Base-by-base conservation (phyloP, 192 early-diverging fungal genomes). In the Coemansia sp. region DNA sequence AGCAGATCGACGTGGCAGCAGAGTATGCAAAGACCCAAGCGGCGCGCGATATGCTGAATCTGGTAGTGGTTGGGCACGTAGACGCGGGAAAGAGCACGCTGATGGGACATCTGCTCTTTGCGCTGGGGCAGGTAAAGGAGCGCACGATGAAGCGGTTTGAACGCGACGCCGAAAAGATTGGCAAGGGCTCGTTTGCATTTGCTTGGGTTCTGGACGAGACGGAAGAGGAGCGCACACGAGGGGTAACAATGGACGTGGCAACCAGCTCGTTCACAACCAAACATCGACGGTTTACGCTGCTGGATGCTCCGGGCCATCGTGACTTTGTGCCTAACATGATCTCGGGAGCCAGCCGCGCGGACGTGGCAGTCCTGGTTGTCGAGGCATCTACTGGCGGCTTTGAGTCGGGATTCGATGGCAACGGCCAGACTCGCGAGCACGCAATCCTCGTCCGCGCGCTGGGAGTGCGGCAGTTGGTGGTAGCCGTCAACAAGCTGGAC, bases 321-420 rank as follows among this genome's bases (percentile, higher is more conserved):
- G 97, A 99, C 80, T 99, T 99, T 78, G 90, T 99, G 57, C 96
- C 97, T n/a, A 95, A 96, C 72, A 98, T 99, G 96, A 97, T 99
- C 66, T 90, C 90, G 2, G 97, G 97, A 5, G 93, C 97, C 5
- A 72, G 78, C 14, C 76, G 93, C 83, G 97, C 97, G 0, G 97
- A 99, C 86, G 95, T 90, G 17, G 94, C 95, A 0, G 84, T 98
- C 10, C 84, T 99, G 32, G 97, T 98, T 8, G 90, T 97, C 6
- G 95, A 97, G 71, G 87, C 91, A 4, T 86, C 89, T 0, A 85
- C 83, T 0, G 95, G 95, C 32, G 95, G 91, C 59, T 98, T 99
- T 72, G 97, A 99, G 72, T 84, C 93, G 5, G 97, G 97, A 11
- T 97, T 99, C 80, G 91, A 95, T 39, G 84, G 85, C 32, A 89